Evolutionary conservation across 495 filamentous ascomycete species (phyloP).

Genomic region (Glarea lozoyensis): DNA sequence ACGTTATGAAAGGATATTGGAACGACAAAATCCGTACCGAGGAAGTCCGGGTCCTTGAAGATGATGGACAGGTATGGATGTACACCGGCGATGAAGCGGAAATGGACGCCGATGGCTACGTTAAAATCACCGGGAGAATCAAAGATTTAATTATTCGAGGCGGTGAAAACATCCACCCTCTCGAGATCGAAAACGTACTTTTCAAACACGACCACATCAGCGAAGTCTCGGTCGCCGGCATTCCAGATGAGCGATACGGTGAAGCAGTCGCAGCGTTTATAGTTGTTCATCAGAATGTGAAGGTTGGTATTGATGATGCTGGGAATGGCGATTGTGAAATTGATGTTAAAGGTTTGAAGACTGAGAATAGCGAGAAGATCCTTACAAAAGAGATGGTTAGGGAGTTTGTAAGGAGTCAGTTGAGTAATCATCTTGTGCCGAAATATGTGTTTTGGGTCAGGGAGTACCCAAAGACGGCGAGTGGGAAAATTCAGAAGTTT

Average conservation of each 20-base stretch:
- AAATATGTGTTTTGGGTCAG: constrained; percentile 84
- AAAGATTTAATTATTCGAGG: constrained; percentile 93
- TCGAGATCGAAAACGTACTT: constrained; percentile 91
- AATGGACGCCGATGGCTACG: constrained; percentile 66
- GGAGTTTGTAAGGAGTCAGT: constrained; percentile 59
- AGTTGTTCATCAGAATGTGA: constrained; percentile 37
- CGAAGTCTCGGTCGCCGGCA: constrained; percentile 74
- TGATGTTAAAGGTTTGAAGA: neutral
- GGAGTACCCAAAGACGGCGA: constrained; percentile 85
- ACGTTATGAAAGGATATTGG: constrained; percentile 90
- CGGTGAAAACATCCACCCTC: constrained; percentile 92
- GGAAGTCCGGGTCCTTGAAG: constrained; percentile 52
- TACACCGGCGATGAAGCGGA: constrained; percentile 85
- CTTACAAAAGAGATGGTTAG: constrained; percentile 48
- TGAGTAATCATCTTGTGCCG: constrained; percentile 76
- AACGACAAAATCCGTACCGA: constrained; percentile 57
- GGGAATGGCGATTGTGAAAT: constrained; percentile 8
- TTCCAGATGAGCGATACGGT: constrained; percentile 77
- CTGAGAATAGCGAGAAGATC: constrained; percentile 11
- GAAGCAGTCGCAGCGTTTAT: constrained; percentile 84
- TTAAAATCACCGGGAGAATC: constrained; percentile 56
- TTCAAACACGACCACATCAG: constrained; percentile 56
- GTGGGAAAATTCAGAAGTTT: constrained; percentile 96
- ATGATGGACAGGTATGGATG: constrained; percentile 36
- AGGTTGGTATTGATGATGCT: constrained; percentile 14